Evolutionary conservation across 2,329 filamentous ascomycete species (phyloP).

Genomic region (Metarhizium brunneum): DNA sequence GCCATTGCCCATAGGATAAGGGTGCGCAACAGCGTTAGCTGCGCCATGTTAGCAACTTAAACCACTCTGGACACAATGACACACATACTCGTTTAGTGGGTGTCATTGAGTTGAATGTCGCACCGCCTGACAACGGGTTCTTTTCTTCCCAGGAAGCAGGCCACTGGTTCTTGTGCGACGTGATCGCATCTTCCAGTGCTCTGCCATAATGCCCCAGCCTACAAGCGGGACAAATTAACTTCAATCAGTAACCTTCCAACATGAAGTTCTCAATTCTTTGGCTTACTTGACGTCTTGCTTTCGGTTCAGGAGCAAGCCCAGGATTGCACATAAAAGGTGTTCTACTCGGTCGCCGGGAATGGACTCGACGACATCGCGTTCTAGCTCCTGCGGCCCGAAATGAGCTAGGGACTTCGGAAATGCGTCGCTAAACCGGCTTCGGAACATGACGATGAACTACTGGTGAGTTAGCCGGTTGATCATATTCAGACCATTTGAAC

Average conservation of each 20-base stretch:
- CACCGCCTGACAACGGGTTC: conserved; percentile 73
- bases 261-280: neutral
- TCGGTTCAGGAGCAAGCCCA: conserved; percentile 83
- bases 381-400: conserved; percentile 91
- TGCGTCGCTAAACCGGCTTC: conserved; percentile 81
- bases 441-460: conserved; percentile 97
- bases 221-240: conserved; percentile 8
- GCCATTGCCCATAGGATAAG: conserved; percentile 83
- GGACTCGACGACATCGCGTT: conserved; percentile 70
- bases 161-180: conserved; percentile 82
- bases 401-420: conserved; percentile 82
- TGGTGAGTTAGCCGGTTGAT: conserved; percentile 2
- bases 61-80: neutral
- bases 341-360: conserved; percentile 79
- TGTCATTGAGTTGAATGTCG: conserved; percentile 73
- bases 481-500: conserved; percentile 9
- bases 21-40: conserved; percentile 77
- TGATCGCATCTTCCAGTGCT: conserved; percentile 87
- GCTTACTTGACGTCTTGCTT: conserved; percentile 98
- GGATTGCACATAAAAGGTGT: conserved; percentile 77
- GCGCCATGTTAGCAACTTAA: conserved; percentile 10
- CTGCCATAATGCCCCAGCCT: conserved; percentile 89
- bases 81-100: conserved; percentile 67
- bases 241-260: conserved; percentile 9
- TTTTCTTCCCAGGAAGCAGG: conserved; percentile 70